phyloP scores from a whole-genome alignment of 2,329 filamentous ascomycete genomes.

The Phialocephala subalpina region DNA sequence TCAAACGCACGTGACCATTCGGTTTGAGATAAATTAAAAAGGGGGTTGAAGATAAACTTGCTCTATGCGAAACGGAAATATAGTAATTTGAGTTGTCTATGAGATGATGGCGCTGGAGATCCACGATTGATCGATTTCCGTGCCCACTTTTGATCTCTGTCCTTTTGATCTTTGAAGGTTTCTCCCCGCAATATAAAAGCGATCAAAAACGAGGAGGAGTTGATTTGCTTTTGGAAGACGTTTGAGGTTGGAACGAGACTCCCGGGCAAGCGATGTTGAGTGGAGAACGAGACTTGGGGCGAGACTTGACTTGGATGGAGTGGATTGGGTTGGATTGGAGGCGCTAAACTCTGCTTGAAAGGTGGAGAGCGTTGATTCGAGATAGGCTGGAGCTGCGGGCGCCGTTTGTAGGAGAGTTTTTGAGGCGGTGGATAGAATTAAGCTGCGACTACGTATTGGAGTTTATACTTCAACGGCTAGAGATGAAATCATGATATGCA shows the following conservation, averaged over 20 bases:
- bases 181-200: not conserved
- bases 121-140: not conserved
- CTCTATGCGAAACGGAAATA: not conserved
- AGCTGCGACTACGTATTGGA: not conserved
- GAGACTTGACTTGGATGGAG: no score
- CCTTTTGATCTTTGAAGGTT: not conserved
- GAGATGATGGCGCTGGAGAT: not conserved
- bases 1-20: constrained; percentile 1
- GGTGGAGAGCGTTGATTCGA: no score
- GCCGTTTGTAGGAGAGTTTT: not conserved
- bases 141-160: constrained; percentile 1
- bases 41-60: not conserved
- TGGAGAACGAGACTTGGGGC: not conserved
- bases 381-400: no score
- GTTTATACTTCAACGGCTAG: not conserved
- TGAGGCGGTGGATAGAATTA: not conserved
- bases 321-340: no score
- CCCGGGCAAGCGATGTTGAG: not conserved
- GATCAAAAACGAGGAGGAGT: not conserved
- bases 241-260: not conserved
- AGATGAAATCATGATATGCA: not conserved
- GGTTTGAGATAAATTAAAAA: constrained; percentile 1
- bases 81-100: not conserved
- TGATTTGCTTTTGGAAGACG: no score
- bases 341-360: no score